These are phyloP conservation scores for Lonicera japonica DNA, from an alignment of 129 eudicot species.

Conservation along the genomic window DNA sequence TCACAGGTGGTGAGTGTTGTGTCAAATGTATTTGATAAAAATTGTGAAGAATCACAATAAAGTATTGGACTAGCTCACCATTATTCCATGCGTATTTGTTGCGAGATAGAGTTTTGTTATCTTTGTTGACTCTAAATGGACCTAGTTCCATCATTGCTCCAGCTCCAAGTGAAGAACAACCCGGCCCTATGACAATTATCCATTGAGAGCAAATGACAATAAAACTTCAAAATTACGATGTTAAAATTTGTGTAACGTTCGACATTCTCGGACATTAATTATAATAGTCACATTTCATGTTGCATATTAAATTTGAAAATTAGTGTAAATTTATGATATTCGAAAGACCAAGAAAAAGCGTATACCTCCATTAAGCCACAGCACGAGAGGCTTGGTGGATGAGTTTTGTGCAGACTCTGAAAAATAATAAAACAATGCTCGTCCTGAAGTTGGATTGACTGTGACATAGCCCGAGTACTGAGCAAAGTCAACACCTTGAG, in stretches of 20 bases:
- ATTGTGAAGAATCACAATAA: background rate
- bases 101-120: conserved; percentile 7
- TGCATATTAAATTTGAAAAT: background rate
- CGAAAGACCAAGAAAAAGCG: background rate
- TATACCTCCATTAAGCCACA: conserved; percentile 24
- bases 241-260: no score
- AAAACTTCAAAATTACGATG: no score
- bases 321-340: background rate
- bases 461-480: conserved; percentile 37
- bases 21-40: no score
- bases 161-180: conserved; percentile 17
- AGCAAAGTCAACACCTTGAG: conserved; percentile 20
- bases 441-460: conserved; percentile 22
- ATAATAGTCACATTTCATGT: background rate
- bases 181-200: conserved; percentile 2
- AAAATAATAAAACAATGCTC: conserved; percentile 34
- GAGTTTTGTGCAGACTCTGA: conserved; percentile 25
- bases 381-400: conserved; percentile 25
- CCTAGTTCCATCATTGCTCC: conserved; percentile 22
- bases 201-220: background rate
- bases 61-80: conserved; percentile 4
- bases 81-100: conserved; percentile 18
- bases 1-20: no score
- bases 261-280: no score
- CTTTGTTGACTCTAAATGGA: conserved; percentile 13